phyloP scores from a whole-genome alignment of 495 filamentous ascomycete species.

The Xylaria cubensis region DNA sequence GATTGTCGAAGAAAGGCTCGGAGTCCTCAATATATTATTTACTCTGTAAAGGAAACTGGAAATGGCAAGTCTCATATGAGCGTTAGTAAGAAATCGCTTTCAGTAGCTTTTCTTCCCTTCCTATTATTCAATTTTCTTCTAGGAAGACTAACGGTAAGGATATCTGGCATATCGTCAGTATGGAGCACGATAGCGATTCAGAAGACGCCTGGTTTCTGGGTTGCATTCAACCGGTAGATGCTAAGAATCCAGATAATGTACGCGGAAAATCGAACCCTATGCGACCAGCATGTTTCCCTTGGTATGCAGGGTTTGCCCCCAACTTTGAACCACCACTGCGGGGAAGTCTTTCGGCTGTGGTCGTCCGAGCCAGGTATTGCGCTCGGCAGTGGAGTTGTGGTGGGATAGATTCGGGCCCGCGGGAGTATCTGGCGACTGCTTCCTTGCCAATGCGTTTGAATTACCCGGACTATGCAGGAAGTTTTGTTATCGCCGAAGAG shows the following conservation, averaged over 20 bases:
- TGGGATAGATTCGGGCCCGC: not conserved
- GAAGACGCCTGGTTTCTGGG: not conserved
- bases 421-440: not conserved
- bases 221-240: constrained; percentile 16
- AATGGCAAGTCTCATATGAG: not conserved
- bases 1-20: not conserved
- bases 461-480: constrained; percentile 14
- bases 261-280: not conserved
- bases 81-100: not conserved
- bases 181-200: not conserved
- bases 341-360: constrained; percentile 23
- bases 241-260: not conserved
- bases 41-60: not conserved
- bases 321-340: constrained; percentile 19
- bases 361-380: not conserved
- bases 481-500: constrained; percentile 16
- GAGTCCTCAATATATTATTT: not conserved
- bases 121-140: not conserved
- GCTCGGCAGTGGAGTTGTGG: constrained; percentile 19
- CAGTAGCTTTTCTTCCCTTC: not conserved
- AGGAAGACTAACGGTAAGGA: not conserved
- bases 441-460: not conserved
- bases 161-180: not conserved
- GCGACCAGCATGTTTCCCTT: constrained; percentile 4
- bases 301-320: constrained; percentile 7